phyloP scores from a whole-genome alignment of 1,284 basidiomycete species.

The Fomitopsis palustris region DNA sequence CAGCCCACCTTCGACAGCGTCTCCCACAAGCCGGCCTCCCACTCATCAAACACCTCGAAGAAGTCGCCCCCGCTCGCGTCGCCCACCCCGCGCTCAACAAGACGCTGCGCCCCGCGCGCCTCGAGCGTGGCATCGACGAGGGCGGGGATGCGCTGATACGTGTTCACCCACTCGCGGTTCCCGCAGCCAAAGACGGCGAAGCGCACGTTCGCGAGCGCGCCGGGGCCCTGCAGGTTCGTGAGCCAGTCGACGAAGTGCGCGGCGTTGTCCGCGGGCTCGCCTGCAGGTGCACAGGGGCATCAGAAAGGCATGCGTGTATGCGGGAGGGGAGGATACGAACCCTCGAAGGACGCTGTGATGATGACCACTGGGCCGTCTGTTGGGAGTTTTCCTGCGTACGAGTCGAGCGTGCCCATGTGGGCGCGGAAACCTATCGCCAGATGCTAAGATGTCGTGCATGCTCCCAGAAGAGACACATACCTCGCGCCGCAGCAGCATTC shows the following conservation, averaged over 20 bases:
- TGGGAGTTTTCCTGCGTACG: constrained; percentile 36
- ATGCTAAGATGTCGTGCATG: neutral
- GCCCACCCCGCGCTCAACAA: constrained; percentile 39
- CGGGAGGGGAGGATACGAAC: constrained; percentile 13
- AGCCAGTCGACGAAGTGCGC: constrained; percentile 44
- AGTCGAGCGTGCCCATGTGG: constrained; percentile 41
- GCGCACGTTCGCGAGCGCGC: constrained; percentile 34
- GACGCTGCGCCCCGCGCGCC: constrained; percentile 17
- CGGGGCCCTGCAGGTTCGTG: constrained; percentile 25
- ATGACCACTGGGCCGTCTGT: constrained; percentile 47
- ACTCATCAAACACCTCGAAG: constrained; percentile 45
- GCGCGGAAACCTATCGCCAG: constrained; percentile 37
- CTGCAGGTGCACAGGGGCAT: constrained; percentile 12
- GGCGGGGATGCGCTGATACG: constrained; percentile 49
- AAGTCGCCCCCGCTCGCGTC: constrained; percentile 43
- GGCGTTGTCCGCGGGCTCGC: constrained; percentile 49
- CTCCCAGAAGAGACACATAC: neutral
- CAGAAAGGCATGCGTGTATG: neutral
- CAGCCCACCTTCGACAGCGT: constrained; percentile 30
- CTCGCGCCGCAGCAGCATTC: constrained; percentile 36
- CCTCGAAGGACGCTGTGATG: constrained; percentile 52
- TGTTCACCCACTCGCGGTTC: constrained; percentile 50
- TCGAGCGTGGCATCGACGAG: constrained; percentile 32
- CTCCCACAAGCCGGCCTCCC: constrained; percentile 41
- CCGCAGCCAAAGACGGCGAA: constrained; percentile 54